Base-by-base conservation (phyloP, 768 basidiomycete genomes). In the Termitomyces sp. region DNA sequence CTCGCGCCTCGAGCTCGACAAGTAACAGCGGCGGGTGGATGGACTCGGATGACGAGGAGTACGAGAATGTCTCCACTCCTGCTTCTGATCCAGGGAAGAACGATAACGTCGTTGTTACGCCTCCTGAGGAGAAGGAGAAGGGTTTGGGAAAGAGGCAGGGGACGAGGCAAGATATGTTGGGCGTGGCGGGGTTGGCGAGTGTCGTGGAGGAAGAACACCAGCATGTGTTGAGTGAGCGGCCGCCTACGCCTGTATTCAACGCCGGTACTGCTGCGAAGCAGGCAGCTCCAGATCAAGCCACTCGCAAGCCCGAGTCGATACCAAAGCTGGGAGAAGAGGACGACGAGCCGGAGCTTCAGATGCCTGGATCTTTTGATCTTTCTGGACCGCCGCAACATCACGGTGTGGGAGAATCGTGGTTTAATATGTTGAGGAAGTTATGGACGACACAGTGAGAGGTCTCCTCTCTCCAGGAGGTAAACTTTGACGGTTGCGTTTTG, bases 311-410 rank as follows among this genome's bases (percentile, higher is more conserved):
- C 0, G 68, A 69, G 48, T 67, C 70, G 12, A 65, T 58, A n/a
- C 13, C 46, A 3, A 39, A 61, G 18, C 58, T 49, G 1, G 33
- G 50, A 1, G 63, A 63, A 39, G 65, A 65, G 52, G 58, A 58
- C 6, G 68, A 73, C 32, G 75, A 77, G 32, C 59, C 70, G 22
- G 74, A 76, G 39, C 63, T 76, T 58, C 67, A 55, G 57, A 85
- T 87, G 72, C 86, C 85, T 2, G 85, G 86, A 11, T 81, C 82
- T 35, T 84, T 85, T 63, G 74, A 79, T 60, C 35, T 73, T 33
- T 64, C 69, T 7, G 68, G 60, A 3, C 64, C 60, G 9, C 52
- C 57, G 24, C 55, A 64, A 15, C 60, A 49, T 39, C 49, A 64
- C 33, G 49, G 44, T 20, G 59, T 32, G 36, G 60, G 57, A 28